Evolutionary conservation across 1,284 basidiomycete species (phyloP).

Genomic region (Retiboletus flavoniger): DNA sequence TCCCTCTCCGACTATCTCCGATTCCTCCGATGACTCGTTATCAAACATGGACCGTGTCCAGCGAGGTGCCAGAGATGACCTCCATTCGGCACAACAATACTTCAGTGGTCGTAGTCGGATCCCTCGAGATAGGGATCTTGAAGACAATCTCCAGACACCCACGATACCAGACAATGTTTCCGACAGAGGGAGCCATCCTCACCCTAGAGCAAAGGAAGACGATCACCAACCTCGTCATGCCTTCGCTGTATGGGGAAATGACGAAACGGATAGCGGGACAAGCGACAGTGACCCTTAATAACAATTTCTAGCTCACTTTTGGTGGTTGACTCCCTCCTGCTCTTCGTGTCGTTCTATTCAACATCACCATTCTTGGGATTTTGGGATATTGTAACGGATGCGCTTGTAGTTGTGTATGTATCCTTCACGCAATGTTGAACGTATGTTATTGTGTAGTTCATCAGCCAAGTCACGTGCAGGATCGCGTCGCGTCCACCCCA

Average conservation of each 20-base stretch:
- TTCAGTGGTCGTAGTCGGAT: slow-evolving; percentile 52
- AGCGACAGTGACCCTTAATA: slow-evolving; percentile 60
- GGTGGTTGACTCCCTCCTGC: neutral
- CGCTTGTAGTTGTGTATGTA: slow-evolving; percentile 3
- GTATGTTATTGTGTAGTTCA: no score
- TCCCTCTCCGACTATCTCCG: slow-evolving; percentile 43
- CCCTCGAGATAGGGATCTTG: slow-evolving; percentile 53
- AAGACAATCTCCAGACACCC: slow-evolving; percentile 57
- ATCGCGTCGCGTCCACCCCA: neutral
- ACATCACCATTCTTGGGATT: slow-evolving; percentile 1
- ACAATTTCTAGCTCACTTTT: neutral
- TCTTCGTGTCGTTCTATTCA: slow-evolving; percentile 3
- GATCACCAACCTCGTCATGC: slow-evolving; percentile 54
- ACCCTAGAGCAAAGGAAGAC: slow-evolving; percentile 38
- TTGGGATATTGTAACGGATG: neutral
- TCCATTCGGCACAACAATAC: slow-evolving; percentile 45
- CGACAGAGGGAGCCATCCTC: slow-evolving; percentile 37
- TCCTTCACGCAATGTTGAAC: no score
- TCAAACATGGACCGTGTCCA: slow-evolving; percentile 35
- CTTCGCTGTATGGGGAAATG: slow-evolving; percentile 81
- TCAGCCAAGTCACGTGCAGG: slow-evolving; percentile 17
- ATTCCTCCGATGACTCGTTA: slow-evolving; percentile 36
- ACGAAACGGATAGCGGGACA: slow-evolving; percentile 82
- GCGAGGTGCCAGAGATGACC: slow-evolving; percentile 52
- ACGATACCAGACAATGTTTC: slow-evolving; percentile 46